These are phyloP conservation scores for Penicillium paxilli DNA, from an alignment of 495 filamentous ascomycete species.

Conservation along the genomic window DNA sequence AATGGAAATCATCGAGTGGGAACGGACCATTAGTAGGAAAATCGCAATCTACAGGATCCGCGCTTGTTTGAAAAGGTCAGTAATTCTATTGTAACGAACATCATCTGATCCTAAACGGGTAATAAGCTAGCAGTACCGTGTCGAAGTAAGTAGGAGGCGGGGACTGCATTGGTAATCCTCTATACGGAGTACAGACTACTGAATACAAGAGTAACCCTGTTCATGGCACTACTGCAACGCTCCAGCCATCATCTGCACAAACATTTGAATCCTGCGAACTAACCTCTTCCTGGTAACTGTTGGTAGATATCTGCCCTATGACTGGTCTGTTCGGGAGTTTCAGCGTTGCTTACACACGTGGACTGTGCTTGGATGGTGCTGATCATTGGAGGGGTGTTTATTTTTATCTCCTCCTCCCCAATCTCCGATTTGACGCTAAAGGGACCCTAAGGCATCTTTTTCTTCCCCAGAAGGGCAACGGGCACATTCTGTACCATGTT, in stretches of 20 bases:
- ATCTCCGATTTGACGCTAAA: neutral
- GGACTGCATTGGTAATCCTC: neutral
- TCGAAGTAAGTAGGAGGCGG: neutral
- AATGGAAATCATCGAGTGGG: neutral
- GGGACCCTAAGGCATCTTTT: neutral
- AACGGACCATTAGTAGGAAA: neutral
- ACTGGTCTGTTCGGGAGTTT: slow-evolving; percentile 6
- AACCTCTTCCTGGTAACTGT: neutral
- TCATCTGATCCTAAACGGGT: neutral
- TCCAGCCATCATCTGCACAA: slow-evolving; percentile 2
- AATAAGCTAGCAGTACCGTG: neutral
- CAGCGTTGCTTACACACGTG: slow-evolving; percentile 18
- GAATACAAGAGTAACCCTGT: too few species aligned
- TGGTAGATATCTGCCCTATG: neutral
- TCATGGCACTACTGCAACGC: slow-evolving; percentile 8
- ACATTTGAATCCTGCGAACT: slow-evolving; percentile 7
- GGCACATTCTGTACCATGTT: neutral
- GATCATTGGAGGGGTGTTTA: slow-evolving; percentile 8
- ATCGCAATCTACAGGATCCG: neutral
- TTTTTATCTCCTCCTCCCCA: slow-evolving; percentile 6
- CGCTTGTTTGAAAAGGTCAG: neutral
- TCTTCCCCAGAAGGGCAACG: neutral
- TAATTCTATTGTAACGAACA: slow-evolving; percentile 1
- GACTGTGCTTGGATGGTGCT: slow-evolving; percentile 7
- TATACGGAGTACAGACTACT: too few species aligned